Percentiles rank a stretch among this genome's conserved stretches.
These are phyloP conservation scores for Gypsophila paniculata DNA, from an alignment of 179 eudicot species.

Conservation along the genomic window DNA sequence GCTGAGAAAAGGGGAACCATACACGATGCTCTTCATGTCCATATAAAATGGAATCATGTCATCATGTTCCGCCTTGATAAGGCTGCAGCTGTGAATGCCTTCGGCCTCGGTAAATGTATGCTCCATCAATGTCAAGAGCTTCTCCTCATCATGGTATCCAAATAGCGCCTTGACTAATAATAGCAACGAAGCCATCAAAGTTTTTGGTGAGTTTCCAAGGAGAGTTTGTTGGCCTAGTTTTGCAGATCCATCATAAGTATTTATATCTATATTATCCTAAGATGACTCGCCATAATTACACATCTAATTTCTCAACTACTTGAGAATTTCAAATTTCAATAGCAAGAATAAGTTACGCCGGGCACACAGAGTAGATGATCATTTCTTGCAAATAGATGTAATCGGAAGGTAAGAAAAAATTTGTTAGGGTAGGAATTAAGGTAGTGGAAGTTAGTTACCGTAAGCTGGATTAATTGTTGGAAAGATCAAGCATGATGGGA, in stretches of 20 bases:
- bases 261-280: neutral
- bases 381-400: neutral
- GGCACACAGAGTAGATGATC: slow-evolving; percentile 14
- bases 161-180: slow-evolving; percentile 28
- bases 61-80: neutral
- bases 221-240: neutral
- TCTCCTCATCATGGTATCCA: slow-evolving; percentile 8
- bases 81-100: neutral
- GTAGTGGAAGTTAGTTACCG: neutral
- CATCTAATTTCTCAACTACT: slow-evolving; percentile 16
- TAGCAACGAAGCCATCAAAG: slow-evolving; percentile 29
- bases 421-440: slow-evolving; percentile 18
- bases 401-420: neutral
- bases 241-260: slow-evolving; percentile 5
- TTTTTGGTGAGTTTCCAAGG: neutral
- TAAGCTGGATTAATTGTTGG: neutral
- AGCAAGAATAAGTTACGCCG: neutral
- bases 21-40: slow-evolving; percentile 20
- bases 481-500: slow-evolving; percentile 2
- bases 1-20: slow-evolving; percentile 18
- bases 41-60: slow-evolving; percentile 23
- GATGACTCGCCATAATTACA: neutral
- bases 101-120: neutral
- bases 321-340: neutral
- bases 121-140: slow-evolving; percentile 16